Percentiles rank a stretch among this genome's conserved stretches.
These are phyloP conservation scores for Fusarium napiforme DNA, from an alignment of 2,329 filamentous ascomycete genomes.

Conservation along the genomic window DNA sequence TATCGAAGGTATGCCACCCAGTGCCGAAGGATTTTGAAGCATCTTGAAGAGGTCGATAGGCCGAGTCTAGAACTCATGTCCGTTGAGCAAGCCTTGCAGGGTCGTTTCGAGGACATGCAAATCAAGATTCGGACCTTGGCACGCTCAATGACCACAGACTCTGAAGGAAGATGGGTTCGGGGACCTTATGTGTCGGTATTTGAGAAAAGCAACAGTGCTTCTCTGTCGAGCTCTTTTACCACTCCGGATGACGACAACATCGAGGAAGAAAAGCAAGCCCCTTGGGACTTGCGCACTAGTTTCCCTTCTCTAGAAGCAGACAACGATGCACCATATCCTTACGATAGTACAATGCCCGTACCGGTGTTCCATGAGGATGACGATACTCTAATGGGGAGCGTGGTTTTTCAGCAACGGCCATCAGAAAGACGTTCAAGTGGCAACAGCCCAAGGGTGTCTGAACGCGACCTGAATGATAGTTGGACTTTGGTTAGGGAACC, in stretches of 20 bases:
- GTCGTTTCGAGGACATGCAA: slow-evolving; percentile 35
- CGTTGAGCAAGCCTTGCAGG: slow-evolving; percentile 19
- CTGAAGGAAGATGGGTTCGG: slow-evolving; percentile 15
- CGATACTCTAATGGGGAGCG: not conserved
- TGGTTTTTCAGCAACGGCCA: not conserved
- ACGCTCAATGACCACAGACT: slow-evolving; percentile 29
- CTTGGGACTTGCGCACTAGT: slow-evolving; percentile 19
- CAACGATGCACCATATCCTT: slow-evolving; percentile 36
- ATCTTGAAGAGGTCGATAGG: slow-evolving; percentile 30
- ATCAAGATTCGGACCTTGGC: slow-evolving; percentile 24
- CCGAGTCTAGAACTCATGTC: slow-evolving; percentile 24
- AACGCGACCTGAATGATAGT: not conserved
- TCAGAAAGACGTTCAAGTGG: not conserved
- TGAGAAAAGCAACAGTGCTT: slow-evolving; percentile 39
- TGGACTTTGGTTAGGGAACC: not conserved
- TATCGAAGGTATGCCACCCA: slow-evolving; percentile 40
- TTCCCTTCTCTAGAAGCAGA: slow-evolving; percentile 20
- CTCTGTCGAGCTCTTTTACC: slow-evolving; percentile 29
- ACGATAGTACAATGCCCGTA: slow-evolving; percentile 29
- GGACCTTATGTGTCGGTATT: slow-evolving; percentile 42
- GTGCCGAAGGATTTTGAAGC: slow-evolving; percentile 37
- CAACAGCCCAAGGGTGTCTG: slow-evolving; percentile 1
- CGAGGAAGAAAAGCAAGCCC: slow-evolving; percentile 3
- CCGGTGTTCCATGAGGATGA: slow-evolving; percentile 19
- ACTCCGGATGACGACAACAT: slow-evolving; percentile 17